A percentile compares a stretch with the other conserved stretches of the same genome.
Evolutionary conservation across 2,329 filamentous ascomycete species (phyloP).

Genomic region (Aspergillus calidoustus): DNA sequence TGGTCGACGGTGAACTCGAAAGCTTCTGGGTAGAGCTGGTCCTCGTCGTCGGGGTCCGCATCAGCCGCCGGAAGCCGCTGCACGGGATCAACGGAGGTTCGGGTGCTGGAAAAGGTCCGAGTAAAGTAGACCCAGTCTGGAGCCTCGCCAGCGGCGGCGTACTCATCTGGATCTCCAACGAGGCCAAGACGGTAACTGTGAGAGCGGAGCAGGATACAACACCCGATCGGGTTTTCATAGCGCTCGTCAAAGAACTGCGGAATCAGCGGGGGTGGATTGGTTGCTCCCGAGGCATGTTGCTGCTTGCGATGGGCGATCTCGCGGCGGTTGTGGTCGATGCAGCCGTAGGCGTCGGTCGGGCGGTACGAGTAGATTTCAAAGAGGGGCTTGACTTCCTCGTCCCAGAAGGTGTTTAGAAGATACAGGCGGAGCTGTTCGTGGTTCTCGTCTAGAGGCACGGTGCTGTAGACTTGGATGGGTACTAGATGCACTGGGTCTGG

Average conservation of each 20-base stretch:
- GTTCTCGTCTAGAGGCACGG: background rate
- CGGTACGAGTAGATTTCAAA: slow-evolving; percentile 28
- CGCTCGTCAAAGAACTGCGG: slow-evolving; percentile 4
- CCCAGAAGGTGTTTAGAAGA: slow-evolving; percentile 16
- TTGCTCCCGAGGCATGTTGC: slow-evolving; percentile 15
- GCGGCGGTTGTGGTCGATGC: slow-evolving; percentile 22
- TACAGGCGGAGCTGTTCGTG: slow-evolving; percentile 19
- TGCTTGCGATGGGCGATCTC: slow-evolving; percentile 26
- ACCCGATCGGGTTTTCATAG: slow-evolving; percentile 11
- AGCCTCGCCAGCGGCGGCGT: slow-evolving; percentile 10
- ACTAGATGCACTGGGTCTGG: slow-evolving; percentile 4
- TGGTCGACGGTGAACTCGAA: slow-evolving; percentile 18
- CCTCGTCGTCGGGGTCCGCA: background rate
- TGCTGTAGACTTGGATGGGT: slow-evolving; percentile 22
- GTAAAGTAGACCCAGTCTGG: slow-evolving; percentile 24
- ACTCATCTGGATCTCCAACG: slow-evolving; percentile 6
- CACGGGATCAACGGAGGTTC: background rate
- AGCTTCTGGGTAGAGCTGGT: background rate
- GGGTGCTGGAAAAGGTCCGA: slow-evolving; percentile 20
- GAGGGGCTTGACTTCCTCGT: slow-evolving; percentile 20
- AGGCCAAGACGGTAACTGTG: slow-evolving; percentile 24
- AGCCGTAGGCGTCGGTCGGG: slow-evolving; percentile 23
- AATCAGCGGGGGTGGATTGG: slow-evolving; percentile 21
- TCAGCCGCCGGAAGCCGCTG: background rate
- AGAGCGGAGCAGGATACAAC: slow-evolving; percentile 22